These are phyloP conservation scores for Venturia effusa DNA, from an alignment of 2,329 filamentous ascomycete species.

Conservation along the genomic window DNA sequence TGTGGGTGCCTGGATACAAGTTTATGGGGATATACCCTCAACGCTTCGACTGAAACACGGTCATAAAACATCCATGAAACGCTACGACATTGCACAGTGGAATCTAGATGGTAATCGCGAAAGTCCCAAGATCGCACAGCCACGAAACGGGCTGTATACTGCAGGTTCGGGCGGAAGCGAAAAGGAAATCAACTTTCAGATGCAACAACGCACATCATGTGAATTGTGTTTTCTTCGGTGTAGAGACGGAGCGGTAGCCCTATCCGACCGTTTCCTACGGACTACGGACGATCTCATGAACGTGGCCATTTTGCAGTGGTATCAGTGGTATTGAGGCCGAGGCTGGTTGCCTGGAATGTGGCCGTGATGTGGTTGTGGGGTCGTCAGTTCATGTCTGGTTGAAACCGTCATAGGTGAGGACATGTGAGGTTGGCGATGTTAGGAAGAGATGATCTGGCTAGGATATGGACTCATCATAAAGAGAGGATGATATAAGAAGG, in stretches of 20 bases:
- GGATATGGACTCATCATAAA: not conserved
- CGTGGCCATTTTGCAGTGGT: not conserved
- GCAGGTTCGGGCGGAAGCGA: not conserved
- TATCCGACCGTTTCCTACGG: not conserved
- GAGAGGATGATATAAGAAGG: not conserved
- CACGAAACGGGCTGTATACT: not conserved
- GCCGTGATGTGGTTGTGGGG: not conserved
- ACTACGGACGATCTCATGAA: not conserved
- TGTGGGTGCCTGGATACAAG: not conserved
- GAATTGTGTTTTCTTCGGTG: not conserved
- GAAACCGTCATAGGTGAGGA: not conserved
- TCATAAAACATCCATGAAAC: not conserved
- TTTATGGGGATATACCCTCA: not conserved
- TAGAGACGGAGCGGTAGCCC: not conserved
- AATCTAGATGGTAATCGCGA: not conserved
- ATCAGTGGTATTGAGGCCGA: not conserved
- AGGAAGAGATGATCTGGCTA: not conserved
- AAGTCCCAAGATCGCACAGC: not conserved
- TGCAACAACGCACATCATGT: not conserved
- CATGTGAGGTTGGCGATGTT: slow-evolving; percentile 1
- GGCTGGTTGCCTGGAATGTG: not conserved
- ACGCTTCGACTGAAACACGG: not conserved
- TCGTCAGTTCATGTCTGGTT: not conserved
- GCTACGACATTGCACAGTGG: slow-evolving; percentile 2
- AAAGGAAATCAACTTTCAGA: not conserved